These are phyloP conservation scores for Entomortierella lignicola DNA, from an alignment of 192 early-diverging fungal species.

Conservation along the genomic window DNA sequence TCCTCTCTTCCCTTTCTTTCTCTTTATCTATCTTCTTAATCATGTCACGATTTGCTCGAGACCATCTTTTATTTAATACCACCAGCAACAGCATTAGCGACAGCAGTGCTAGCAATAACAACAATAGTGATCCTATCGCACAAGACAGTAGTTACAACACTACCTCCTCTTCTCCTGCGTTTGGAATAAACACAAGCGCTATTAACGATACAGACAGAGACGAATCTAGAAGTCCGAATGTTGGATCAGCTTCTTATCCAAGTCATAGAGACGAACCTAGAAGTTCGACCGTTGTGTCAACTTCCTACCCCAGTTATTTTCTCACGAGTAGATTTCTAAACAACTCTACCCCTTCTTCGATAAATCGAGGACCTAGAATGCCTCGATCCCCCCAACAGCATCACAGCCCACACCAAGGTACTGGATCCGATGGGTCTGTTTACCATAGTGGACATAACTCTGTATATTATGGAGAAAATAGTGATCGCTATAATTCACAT, in stretches of 20 bases:
- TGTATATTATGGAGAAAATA: constrained; percentile 19
- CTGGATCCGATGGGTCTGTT: too few relatives aligned
- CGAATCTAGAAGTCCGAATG: too few relatives aligned
- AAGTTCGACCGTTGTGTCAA: background rate
- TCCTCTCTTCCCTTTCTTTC: background rate
- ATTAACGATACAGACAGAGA: constrained; percentile 1
- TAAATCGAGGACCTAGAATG: constrained; percentile 9
- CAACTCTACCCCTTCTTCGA: background rate
- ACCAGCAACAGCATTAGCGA: constrained; percentile 3
- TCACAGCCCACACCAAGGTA: constrained; percentile 32
- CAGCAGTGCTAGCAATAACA: too few relatives aligned
- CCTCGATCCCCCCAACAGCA: constrained; percentile 33
- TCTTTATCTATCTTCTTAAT: background rate
- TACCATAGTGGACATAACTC: constrained; percentile 4
- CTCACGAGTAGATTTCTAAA: background rate
- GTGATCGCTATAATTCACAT: constrained; percentile 15
- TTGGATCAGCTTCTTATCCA: too few relatives aligned
- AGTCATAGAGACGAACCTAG: too few relatives aligned
- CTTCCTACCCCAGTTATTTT: background rate
- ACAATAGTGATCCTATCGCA: background rate
- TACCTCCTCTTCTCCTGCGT: constrained; percentile 1
- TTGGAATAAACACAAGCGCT: background rate
- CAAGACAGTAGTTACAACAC: constrained; percentile 3
- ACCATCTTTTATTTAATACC: background rate
- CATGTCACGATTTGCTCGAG: background rate